phyloP scores from a whole-genome alignment of 495 filamentous ascomycete genomes.

The Xylaria scruposa region DNA sequence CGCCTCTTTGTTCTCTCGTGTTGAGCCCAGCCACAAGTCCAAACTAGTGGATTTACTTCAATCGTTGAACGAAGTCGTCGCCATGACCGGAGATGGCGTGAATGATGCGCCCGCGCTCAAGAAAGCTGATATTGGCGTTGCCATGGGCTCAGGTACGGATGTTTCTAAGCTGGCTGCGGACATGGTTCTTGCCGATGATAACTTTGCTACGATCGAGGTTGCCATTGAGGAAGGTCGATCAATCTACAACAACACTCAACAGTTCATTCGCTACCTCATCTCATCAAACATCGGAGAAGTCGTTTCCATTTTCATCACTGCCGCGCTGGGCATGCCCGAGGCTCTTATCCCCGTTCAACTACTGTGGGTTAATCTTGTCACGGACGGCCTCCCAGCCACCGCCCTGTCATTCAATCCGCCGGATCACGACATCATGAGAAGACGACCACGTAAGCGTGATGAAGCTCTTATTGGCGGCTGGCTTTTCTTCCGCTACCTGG shows the following conservation, averaged over 20 bases:
- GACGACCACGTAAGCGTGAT: constrained; percentile 87
- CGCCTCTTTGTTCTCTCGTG: constrained; percentile 94
- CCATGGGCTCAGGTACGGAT: constrained; percentile 98
- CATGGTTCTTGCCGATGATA: constrained; percentile 98
- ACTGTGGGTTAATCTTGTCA: constrained; percentile 98
- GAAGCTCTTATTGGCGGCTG: constrained; percentile 91
- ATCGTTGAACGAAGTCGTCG: constrained; percentile 90
- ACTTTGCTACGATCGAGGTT: constrained; percentile 96
- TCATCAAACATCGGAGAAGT: constrained; percentile 99
- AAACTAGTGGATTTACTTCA: constrained; percentile 96
- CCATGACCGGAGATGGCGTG: constrained; percentile 99
- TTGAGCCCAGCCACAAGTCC: constrained; percentile 94
- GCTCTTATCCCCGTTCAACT: constrained; percentile 97
- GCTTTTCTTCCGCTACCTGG: constrained; percentile 97
- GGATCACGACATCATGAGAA: constrained; percentile 96
- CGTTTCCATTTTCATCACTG: constrained; percentile 98
- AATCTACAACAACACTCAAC: constrained; percentile 99
- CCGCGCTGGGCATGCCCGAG: constrained; percentile 96
- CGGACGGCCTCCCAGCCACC: constrained; percentile 95
- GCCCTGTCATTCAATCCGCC: constrained; percentile 97
- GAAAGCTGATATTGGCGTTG: constrained; percentile 98
- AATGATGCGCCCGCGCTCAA: constrained; percentile 99
- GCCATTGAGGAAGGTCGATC: constrained; percentile 97
- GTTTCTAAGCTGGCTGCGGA: constrained; percentile 96
- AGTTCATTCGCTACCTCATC: constrained; percentile 99